Evolutionary conservation across 2,329 filamentous ascomycete species (phyloP).

Genomic region (Calonectria leucothoes): DNA sequence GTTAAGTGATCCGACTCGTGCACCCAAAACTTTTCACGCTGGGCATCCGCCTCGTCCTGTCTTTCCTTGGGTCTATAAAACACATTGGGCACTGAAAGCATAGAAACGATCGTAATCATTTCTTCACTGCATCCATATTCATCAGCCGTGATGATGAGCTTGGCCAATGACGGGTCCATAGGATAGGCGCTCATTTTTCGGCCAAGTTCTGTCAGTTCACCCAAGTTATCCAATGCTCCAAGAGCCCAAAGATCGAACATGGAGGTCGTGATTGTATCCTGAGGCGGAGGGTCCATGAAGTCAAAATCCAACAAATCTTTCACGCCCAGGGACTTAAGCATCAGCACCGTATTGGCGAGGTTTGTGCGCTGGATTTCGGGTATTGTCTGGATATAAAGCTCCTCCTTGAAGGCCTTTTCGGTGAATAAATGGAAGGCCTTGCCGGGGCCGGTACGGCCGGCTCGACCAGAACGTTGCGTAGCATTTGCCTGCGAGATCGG

Average conservation of each 20-base stretch:
- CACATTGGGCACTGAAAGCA: slow-evolving; percentile 96
- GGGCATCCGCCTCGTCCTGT: slow-evolving; percentile 94
- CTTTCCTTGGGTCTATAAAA: slow-evolving; percentile 98
- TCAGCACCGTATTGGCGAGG: slow-evolving; percentile 90
- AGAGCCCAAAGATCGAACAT: slow-evolving; percentile 98
- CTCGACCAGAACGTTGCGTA: slow-evolving; percentile 91
- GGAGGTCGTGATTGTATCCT: slow-evolving; percentile 97
- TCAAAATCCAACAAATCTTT: slow-evolving; percentile 96
- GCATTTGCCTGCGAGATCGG: slow-evolving; percentile 98
- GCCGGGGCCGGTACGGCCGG: slow-evolving; percentile 92
- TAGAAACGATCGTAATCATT: slow-evolving; percentile 97
- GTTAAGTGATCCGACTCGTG: slow-evolving; percentile 97
- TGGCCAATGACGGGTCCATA: slow-evolving; percentile 96
- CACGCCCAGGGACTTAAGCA: slow-evolving; percentile 94
- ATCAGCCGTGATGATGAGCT: slow-evolving; percentile 90
- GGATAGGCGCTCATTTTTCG: slow-evolving; percentile 96
- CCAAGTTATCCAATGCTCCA: slow-evolving; percentile 92
- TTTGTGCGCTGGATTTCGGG: slow-evolving; percentile 98
- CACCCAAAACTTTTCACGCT: slow-evolving; percentile 98
- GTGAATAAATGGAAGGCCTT: slow-evolving; percentile 96
- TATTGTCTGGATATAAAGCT: slow-evolving; percentile 96
- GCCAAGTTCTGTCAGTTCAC: slow-evolving; percentile 88
- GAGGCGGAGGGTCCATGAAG: slow-evolving; percentile 98
- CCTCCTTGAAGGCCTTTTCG: slow-evolving; percentile 93
- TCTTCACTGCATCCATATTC: slow-evolving; percentile 96